Conservation (phyloP, 441 rosid species). For the Adansonia gregorii region DNA sequence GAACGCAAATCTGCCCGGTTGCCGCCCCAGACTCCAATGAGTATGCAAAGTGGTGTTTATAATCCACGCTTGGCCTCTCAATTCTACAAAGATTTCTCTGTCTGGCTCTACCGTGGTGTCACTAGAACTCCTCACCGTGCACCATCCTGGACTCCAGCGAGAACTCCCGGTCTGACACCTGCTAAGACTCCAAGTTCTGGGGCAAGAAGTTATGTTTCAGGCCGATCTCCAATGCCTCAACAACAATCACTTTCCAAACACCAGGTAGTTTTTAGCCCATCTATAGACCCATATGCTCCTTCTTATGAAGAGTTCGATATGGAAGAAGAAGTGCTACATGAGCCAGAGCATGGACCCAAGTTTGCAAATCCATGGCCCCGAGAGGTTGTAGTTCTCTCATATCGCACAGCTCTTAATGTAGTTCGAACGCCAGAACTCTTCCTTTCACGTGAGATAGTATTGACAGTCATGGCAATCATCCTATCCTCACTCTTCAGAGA, state of each 20-base stretch:
- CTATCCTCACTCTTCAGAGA: constrained; percentile 58
- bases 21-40: constrained; percentile 46
- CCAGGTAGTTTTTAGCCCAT: constrained; percentile 27
- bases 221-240: constrained; percentile 40
- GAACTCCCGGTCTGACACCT: constrained; percentile 53
- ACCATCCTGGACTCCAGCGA: constrained; percentile 68
- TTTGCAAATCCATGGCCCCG: constrained; percentile 71
- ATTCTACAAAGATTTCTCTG: constrained; percentile 66
- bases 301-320: constrained; percentile 42
- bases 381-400: constrained; percentile 59
- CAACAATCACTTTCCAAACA: constrained; percentile 32
- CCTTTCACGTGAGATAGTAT: constrained; percentile 57
- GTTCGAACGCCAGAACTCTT: constrained; percentile 70
- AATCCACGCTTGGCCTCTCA: constrained; percentile 65
- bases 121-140: constrained; percentile 52
- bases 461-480: constrained; percentile 65
- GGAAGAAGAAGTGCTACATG: constrained; percentile 44
- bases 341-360: constrained; percentile 47
- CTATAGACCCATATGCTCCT: constrained; percentile 32
- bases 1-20: constrained; percentile 42
- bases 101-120: constrained; percentile 63
- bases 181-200: constrained; percentile 39
- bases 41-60: constrained; percentile 40
- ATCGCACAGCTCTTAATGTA: constrained; percentile 56
- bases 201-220: constrained; percentile 38